Conservation (phyloP, 495 filamentous ascomycete species). For the Monascus purpureus region DNA sequence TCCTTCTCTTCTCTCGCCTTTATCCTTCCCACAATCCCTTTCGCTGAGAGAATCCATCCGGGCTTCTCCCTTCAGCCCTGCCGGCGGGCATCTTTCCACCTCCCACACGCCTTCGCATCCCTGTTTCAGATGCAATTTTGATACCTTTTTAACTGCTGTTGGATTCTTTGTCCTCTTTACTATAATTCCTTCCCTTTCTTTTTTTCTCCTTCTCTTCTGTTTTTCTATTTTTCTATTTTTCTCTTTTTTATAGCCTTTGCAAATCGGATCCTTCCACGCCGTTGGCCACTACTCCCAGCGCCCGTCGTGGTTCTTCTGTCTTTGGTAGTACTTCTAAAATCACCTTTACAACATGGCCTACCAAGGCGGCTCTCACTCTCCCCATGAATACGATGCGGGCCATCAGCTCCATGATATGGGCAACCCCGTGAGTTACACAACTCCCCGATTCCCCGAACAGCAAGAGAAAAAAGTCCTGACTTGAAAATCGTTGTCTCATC, state of each 20-base stretch:
- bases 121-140: slow-evolving; percentile 6
- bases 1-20: background rate
- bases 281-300: too few species aligned
- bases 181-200: background rate
- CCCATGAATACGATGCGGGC: slow-evolving; percentile 36
- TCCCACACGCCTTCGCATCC: slow-evolving; percentile 15
- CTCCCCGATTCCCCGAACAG: background rate
- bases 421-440: slow-evolving; percentile 37
- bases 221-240: slow-evolving; percentile 5
- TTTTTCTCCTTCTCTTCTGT: background rate
- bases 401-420: slow-evolving; percentile 58
- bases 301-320: too few species aligned
- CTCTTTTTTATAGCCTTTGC: slow-evolving; percentile 4
- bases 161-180: background rate
- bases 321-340: too few species aligned
- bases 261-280: too few species aligned
- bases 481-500: slow-evolving; percentile 1
- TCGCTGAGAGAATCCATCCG: too few species aligned
- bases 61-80: slow-evolving; percentile 19
- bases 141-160: background rate
- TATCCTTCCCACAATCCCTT: too few species aligned
- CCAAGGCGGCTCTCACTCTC: slow-evolving; percentile 27
- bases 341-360: slow-evolving; percentile 41
- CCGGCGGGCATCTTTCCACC: slow-evolving; percentile 12
- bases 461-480: background rate